A percentile compares a stretch with the other conserved stretches of the same genome.
phyloP scores from a whole-genome alignment of 495 filamentous ascomycete species.

The Neurospora sublineolata region DNA sequence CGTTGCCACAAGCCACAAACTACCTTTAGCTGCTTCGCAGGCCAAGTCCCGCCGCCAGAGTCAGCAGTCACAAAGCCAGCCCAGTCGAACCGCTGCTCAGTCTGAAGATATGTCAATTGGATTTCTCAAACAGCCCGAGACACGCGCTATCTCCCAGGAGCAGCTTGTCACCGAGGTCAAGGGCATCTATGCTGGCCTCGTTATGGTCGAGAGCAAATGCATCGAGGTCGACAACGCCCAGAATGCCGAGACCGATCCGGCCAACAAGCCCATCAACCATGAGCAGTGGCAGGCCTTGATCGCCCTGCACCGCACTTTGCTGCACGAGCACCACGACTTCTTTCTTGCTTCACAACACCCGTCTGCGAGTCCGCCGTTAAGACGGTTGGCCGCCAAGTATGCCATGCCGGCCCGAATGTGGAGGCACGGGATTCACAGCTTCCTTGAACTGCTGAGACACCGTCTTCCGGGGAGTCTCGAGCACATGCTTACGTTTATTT shows the following conservation, averaged over 20 bases:
- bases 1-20: slow-evolving; percentile 11
- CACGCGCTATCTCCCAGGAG: slow-evolving; percentile 60
- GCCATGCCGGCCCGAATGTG: slow-evolving; percentile 77
- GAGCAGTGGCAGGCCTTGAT: slow-evolving; percentile 66
- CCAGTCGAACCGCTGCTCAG: background rate
- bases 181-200: slow-evolving; percentile 63
- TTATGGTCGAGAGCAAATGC: slow-evolving; percentile 72
- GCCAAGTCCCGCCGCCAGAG: slow-evolving; percentile 4
- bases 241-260: slow-evolving; percentile 27
- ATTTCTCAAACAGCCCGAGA: slow-evolving; percentile 47
- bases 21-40: slow-evolving; percentile 5
- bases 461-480: slow-evolving; percentile 60
- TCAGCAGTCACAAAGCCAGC: background rate
- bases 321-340: slow-evolving; percentile 71
- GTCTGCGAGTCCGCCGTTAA: slow-evolving; percentile 46
- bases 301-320: slow-evolving; percentile 55
- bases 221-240: slow-evolving; percentile 59
- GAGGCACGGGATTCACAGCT: slow-evolving; percentile 51
- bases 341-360: slow-evolving; percentile 70
- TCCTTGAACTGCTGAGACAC: slow-evolving; percentile 61
- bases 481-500: slow-evolving; percentile 73
- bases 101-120: slow-evolving; percentile 7
- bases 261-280: slow-evolving; percentile 34
- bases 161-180: slow-evolving; percentile 61
- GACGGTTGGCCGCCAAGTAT: slow-evolving; percentile 54